Percentiles rank a stretch among this genome's conserved stretches.
Conservation (phyloP, 345 rosid species). For the Brassica nigra region DNA sequence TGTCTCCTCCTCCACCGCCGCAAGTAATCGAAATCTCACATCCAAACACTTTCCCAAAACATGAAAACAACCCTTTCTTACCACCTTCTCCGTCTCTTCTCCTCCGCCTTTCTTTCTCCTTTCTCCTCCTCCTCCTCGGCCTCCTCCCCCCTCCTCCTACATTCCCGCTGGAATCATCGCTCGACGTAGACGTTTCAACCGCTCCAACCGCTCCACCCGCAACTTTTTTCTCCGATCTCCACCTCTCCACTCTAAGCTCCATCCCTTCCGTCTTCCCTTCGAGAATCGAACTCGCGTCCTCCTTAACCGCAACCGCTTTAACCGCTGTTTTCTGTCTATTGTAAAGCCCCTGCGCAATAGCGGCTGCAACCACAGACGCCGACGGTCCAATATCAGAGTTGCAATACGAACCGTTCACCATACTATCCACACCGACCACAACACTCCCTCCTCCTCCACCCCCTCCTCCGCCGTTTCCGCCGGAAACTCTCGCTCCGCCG, state of each 20-base stretch:
- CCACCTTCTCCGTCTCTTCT: constrained; percentile 23
- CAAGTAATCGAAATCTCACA: constrained; percentile 84
- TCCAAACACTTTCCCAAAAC: constrained; percentile 79
- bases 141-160: constrained; percentile 18
- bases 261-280: constrained; percentile 61
- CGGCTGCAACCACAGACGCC: constrained; percentile 91
- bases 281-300: constrained; percentile 47
- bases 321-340: constrained; percentile 42
- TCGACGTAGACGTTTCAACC: constrained; percentile 15
- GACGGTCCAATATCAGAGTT: constrained; percentile 85
- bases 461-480: constrained; percentile 22
- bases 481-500: constrained; percentile 15
- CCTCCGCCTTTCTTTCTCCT: constrained; percentile 27
- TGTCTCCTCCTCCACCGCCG: constrained; percentile 53
- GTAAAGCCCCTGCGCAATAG: constrained; percentile 82
- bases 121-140: constrained; percentile 33
- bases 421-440: constrained; percentile 44
- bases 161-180: constrained; percentile 29
- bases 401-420: constrained; percentile 62
- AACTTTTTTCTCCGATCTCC: constrained; percentile 55
- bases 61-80: constrained; percentile 59
- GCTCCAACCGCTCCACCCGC: not conserved
- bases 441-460: constrained; percentile 20
- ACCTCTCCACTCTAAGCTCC: constrained; percentile 66
- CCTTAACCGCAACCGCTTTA: constrained; percentile 27